phyloP scores from a whole-genome alignment of 2,329 filamentous ascomycete genomes.

The Trichoderma semiorbis region DNA sequence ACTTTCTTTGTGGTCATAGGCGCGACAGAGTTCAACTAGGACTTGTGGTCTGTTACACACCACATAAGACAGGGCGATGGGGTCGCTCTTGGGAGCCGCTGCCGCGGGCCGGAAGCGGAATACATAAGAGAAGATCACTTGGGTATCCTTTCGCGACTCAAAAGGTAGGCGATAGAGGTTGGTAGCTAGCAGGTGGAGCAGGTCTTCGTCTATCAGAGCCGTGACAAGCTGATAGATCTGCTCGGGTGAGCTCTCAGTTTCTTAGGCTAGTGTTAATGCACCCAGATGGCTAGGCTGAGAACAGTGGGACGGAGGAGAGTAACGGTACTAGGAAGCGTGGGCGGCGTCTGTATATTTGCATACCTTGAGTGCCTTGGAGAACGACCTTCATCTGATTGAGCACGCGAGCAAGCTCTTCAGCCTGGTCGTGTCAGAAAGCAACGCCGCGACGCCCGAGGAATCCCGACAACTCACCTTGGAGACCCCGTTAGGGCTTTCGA shows the following conservation, averaged over 20 bases:
- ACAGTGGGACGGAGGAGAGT: background rate
- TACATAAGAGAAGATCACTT: slow-evolving; percentile 92
- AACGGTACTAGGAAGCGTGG: background rate
- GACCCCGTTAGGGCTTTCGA: slow-evolving; percentile 47
- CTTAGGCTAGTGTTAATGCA: slow-evolving; percentile 42
- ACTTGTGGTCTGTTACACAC: slow-evolving; percentile 83
- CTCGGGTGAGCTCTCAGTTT: slow-evolving; percentile 81
- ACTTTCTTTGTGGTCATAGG: slow-evolving; percentile 87
- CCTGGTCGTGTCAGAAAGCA: slow-evolving; percentile 44
- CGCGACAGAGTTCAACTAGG: slow-evolving; percentile 80
- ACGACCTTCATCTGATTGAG: slow-evolving; percentile 88
- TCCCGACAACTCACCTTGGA: slow-evolving; percentile 41
- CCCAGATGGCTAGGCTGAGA: slow-evolving; percentile 3
- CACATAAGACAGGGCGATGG: slow-evolving; percentile 83
- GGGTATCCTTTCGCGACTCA: slow-evolving; percentile 92
- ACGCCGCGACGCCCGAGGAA: background rate
- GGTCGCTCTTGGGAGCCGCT: slow-evolving; percentile 66
- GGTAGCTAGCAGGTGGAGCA: slow-evolving; percentile 78
- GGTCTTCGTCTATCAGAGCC: slow-evolving; percentile 81
- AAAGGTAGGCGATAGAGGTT: slow-evolving; percentile 85
- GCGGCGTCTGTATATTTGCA: background rate
- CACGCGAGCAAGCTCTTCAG: slow-evolving; percentile 82
- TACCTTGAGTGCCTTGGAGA: slow-evolving; percentile 90
- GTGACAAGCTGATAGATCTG: slow-evolving; percentile 83
- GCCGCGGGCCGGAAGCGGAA: slow-evolving; percentile 80